Evolutionary conservation across 2,329 filamentous ascomycete species (phyloP).

Genomic region (Aspergillus intermedius): DNA sequence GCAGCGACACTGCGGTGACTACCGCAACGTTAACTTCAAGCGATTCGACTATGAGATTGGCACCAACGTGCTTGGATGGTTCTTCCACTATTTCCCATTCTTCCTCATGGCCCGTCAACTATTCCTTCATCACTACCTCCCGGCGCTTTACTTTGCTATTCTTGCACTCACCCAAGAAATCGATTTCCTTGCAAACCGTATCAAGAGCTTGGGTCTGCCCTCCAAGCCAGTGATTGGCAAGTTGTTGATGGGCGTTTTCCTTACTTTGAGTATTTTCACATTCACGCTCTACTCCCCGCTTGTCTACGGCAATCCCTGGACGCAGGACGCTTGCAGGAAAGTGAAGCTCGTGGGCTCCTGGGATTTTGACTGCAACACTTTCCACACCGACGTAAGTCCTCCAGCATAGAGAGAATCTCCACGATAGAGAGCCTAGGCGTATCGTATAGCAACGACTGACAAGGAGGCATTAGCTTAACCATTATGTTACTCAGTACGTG

Average conservation of each 20-base stretch:
- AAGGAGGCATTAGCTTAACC: conserved; percentile 27
- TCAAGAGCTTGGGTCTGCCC: conserved; percentile 61
- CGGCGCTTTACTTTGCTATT: conserved; percentile 90
- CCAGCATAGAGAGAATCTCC: conserved; percentile 25
- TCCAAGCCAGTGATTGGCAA: conserved; percentile 69
- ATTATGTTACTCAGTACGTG: conserved; percentile 32
- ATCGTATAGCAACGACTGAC: conserved; percentile 20
- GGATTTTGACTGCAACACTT: conserved; percentile 98
- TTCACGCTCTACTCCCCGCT: conserved; percentile 85
- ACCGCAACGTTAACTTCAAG: conserved; percentile 75
- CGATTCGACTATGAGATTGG: conserved; percentile 97
- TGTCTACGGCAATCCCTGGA: conserved; percentile 92
- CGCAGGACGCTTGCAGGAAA: conserved; percentile 73
- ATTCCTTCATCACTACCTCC: conserved; percentile 98
- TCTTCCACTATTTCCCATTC: conserved; percentile 98
- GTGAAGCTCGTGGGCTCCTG: conserved; percentile 83
- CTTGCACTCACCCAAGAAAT: conserved; percentile 82
- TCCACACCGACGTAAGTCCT: conserved; percentile 73
- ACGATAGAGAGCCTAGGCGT: conserved; percentile 18
- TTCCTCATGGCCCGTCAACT: conserved; percentile 97
- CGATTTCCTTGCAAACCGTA: conserved; percentile 73
- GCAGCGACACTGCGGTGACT: conserved; percentile 90
- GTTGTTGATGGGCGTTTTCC: conserved; percentile 64
- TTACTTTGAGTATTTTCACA: conserved; percentile 65
- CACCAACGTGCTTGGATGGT: conserved; percentile 84